Base-by-base conservation (phyloP, 2,329 filamentous ascomycete genomes). In the Neospermospora avenae region DNA sequence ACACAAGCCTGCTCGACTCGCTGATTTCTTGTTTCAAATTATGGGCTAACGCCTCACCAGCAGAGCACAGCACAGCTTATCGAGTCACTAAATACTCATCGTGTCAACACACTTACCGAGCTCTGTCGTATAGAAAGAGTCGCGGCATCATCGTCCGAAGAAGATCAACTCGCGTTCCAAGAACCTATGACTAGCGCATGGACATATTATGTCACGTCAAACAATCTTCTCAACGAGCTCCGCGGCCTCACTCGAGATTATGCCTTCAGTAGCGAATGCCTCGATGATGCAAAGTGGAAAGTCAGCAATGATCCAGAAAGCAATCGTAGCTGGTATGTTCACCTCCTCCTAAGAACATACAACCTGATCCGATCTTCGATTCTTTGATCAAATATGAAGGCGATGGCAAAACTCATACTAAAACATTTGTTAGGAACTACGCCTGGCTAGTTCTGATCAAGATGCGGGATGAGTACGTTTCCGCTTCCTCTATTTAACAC, bases 41-140 rank as follows among this genome's bases (percentile, higher is more conserved):
- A 49, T 22, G 35, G 49, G 24, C 61, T 64, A 37, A 68, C 62
- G 45, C 60, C 25, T 37, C 18, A 37, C 42, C 16, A 68, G 63
- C 65, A 69, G 54, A 65, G 59, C 31, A 65, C 59, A 14, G 71
- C 75, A 16, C 81, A 85, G 63, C 79, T 89, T 63, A 83, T 90
- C 63, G 77, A 84, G 24, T 84, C 85, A 0, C 79, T 91, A 22
- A 77, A 77, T 45, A 84, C 83, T 0, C 87, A 89, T 68, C 83
- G 83, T n/a, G 78, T 91, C 71, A 91, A 91, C 71, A 91, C 88
- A 0, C 78, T 91, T 20, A 86, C 84, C 0, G 87, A 89, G 63
- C 81, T 91, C 28, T 85, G 88, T 65, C 85, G 87, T 16, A 85
- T 90, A 66, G 89, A 92, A 72, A 82, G 84, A 58, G 78, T 83